phyloP scores from a whole-genome alignment of 805 yeast species.

The Barnettozyma siamensis region DNA sequence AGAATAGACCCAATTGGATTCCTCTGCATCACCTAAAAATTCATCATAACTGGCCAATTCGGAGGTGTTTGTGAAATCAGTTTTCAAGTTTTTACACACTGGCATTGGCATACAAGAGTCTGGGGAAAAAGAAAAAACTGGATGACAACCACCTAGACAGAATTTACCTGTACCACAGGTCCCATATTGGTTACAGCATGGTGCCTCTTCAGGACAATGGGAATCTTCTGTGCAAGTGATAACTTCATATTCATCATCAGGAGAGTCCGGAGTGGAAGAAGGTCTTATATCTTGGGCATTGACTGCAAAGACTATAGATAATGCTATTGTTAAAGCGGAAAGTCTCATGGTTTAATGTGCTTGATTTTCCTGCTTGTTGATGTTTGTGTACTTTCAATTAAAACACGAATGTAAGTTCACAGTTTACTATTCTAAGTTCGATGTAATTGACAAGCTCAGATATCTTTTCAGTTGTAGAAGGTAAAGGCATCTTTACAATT shows the following conservation, averaged over 20 bases:
- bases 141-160: slow-evolving; percentile 89
- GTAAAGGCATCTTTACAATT: too few relatives aligned
- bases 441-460: too few relatives aligned
- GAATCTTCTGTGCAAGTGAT: slow-evolving; percentile 45
- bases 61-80: slow-evolving; percentile 34
- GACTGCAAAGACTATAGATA: background rate
- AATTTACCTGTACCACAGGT: slow-evolving; percentile 69
- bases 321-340: too few relatives aligned
- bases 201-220: slow-evolving; percentile 69
- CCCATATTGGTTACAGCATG: slow-evolving; percentile 85
- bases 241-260: slow-evolving; percentile 1
- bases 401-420: too few relatives aligned
- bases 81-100: slow-evolving; percentile 47
- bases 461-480: too few relatives aligned
- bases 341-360: too few relatives aligned
- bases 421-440: too few relatives aligned
- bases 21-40: slow-evolving; percentile 62
- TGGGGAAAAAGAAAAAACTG: slow-evolving; percentile 32
- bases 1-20: slow-evolving; percentile 58
- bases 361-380: too few relatives aligned
- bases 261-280: too few relatives aligned
- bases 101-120: slow-evolving; percentile 87
- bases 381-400: too few relatives aligned
- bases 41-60: slow-evolving; percentile 20
- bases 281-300: background rate